phyloP scores from a whole-genome alignment of 164 flowering plant genomes.

The Umbellularia californica region DNA sequence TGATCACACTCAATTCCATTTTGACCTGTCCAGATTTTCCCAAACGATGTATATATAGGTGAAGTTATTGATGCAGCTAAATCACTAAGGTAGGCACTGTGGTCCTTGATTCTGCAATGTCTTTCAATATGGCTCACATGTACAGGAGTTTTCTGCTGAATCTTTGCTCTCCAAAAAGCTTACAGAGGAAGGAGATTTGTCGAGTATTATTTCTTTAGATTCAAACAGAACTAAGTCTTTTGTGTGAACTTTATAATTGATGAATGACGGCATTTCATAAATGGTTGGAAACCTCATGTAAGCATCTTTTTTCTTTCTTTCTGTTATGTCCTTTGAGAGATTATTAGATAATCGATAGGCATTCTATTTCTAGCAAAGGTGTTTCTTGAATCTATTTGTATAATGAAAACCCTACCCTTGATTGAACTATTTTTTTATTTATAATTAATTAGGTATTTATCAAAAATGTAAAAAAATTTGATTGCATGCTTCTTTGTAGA shows the following conservation, averaged over 20 bases:
- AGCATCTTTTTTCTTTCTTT: too few species aligned
- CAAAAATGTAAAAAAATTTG: background rate
- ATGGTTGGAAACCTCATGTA: background rate
- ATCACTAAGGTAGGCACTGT: constrained; percentile 43
- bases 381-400: background rate
- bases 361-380: background rate
- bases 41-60: constrained; percentile 64
- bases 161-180: background rate
- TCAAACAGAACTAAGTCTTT: too few species aligned
- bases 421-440: background rate
- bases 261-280: background rate
- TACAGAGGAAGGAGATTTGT: background rate
- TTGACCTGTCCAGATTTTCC: constrained; percentile 58
- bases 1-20: background rate
- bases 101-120: background rate
- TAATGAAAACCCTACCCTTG: background rate
- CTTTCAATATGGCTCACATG: background rate
- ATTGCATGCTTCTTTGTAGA: too few species aligned
- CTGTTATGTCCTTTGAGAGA: background rate
- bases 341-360: background rate
- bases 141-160: background rate
- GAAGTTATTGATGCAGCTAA: constrained; percentile 67
- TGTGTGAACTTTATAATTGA: background rate
- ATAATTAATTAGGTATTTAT: too few species aligned
- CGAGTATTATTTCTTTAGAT: too few species aligned